Percentiles rank a stretch among this genome's conserved stretches.
Conservation (phyloP, 2,329 filamentous ascomycete genomes). For the Apiospora kogelbergensis region DNA sequence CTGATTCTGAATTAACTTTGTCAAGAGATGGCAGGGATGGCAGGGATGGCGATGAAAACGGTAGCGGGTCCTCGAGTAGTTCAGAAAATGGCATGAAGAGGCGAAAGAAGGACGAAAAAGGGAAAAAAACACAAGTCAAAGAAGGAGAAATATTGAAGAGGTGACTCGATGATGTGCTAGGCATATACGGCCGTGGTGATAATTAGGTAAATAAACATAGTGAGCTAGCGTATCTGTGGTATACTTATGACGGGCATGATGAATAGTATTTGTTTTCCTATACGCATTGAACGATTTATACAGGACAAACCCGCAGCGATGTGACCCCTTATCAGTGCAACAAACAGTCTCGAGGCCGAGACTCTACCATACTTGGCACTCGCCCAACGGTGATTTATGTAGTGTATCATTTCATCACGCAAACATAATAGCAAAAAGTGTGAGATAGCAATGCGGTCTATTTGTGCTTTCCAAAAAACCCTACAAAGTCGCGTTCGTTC, state of each 20-base stretch:
- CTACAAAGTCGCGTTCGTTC: background rate
- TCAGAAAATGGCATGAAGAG: slow-evolving; percentile 19
- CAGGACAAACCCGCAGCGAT: too few relatives aligned
- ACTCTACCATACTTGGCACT: too few relatives aligned
- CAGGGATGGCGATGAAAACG: background rate
- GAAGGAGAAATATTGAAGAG: background rate
- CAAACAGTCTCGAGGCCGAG: too few relatives aligned
- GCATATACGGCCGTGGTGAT: background rate
- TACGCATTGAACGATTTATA: too few relatives aligned
- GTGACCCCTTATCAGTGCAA: too few relatives aligned
- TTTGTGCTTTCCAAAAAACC: background rate
- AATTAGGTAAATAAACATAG: too few relatives aligned
- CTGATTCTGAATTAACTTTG: too few relatives aligned
- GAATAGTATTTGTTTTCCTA: too few relatives aligned
- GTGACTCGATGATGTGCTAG: background rate
- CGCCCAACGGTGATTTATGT: too few relatives aligned
- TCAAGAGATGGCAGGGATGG: background rate
- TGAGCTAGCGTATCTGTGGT: too few relatives aligned
- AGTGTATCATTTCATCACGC: background rate
- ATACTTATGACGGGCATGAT: too few relatives aligned
- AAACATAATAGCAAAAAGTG: background rate
- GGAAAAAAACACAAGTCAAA: background rate
- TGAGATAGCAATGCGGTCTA: background rate
- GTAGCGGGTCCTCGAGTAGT: slow-evolving; percentile 2
- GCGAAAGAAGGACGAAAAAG: background rate